Base-by-base conservation (phyloP, 2,329 filamentous ascomycete genomes). In the Colletotrichum scovillei region DNA sequence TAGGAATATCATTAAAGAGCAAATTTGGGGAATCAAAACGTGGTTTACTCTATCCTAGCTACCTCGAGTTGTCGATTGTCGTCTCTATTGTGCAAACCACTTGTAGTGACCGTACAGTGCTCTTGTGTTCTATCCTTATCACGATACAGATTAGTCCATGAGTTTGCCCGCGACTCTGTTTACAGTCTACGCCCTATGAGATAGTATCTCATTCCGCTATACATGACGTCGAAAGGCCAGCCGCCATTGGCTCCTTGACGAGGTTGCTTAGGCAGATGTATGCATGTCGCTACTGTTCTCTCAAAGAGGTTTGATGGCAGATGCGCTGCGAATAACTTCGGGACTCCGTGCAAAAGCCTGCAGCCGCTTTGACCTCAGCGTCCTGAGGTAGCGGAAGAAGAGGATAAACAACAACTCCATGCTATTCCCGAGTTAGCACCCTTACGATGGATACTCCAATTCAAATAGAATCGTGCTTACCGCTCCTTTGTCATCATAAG, bases 401-500 rank as follows among this genome's bases (percentile, higher is more conserved):
- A 98, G 85, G 75, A 98, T 87, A 81, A 98, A 98, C 57, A 95
- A 82, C 19, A 98, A 86, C 82, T 98, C 97, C 83, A 98, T 94
- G 22, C 72, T 74, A 77, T 94, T 95, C 72, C 26, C 16, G 32
- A 67, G 28, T 69, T 56, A 75, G 68, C 28, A 60, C 12, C 32
- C 19, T n/a, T 52, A 26, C 7, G 28, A 9, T 19, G 11, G 32
- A 35, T 35, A 49, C 11, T 19, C n/a, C 16, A 19, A 14, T 38
- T 8, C 9, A 53, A 63, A 35, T 64, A 12, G 4, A 42, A 1
- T 28, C 62, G 4, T 8, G 79, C 87, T 77, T 88, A 95, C 94
- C 95, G 90, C 85, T 99, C 97, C 85, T 99, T 99, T 60, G 95
- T 97, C 95, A 98, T 99, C 97, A 99, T 99, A 52, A 99, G 87